Percentiles rank a stretch among this genome's conserved stretches.
Evolutionary conservation across 805 yeast species (phyloP).

Genomic region (Kodamaea lidongshanica): DNA sequence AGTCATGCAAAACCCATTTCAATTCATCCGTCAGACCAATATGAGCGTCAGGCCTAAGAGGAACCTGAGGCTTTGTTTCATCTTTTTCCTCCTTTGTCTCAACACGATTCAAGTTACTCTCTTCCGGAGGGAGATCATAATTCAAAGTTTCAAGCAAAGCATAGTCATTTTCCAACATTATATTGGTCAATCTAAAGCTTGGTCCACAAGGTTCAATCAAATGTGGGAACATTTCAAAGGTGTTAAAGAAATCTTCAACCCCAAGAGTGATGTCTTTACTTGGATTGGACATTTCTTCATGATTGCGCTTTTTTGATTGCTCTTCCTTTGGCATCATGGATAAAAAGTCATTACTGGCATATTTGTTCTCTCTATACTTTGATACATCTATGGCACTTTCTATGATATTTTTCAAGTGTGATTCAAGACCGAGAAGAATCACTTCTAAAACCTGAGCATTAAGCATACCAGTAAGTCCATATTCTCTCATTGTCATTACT

Average conservation of each 20-base stretch:
- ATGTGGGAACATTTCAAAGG: conserved; percentile 60
- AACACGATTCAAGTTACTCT: conserved; percentile 1
- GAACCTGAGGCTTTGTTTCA: conserved; percentile 7
- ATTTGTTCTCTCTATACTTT: conserved; percentile 49
- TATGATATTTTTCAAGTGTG: conserved; percentile 65
- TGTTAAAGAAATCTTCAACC: conserved; percentile 61
- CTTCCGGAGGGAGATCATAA: conserved; percentile 26
- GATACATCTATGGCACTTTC: conserved; percentile 72
- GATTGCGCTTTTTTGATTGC: conserved; percentile 18
- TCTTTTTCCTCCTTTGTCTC: conserved; percentile 6
- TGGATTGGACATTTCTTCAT: conserved; percentile 10
- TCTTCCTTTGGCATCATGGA: conserved; percentile 13
- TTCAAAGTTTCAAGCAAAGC: conserved; percentile 12
- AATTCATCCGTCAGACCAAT: conserved; percentile 62
- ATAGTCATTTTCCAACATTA: conserved; percentile 15
- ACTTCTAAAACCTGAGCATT: conserved; percentile 74
- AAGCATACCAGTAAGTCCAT: conserved; percentile 81
- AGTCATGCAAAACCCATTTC: conserved; percentile 65
- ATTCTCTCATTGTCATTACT: conserved; percentile 79
- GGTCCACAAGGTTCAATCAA: conserved; percentile 66
- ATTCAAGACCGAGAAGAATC: conserved; percentile 72
- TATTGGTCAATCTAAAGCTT: conserved; percentile 41
- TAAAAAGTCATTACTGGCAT: conserved; percentile 32
- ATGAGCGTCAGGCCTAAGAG: conserved; percentile 26
- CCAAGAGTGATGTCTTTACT: conserved; percentile 40